phyloP scores from a whole-genome alignment of 345 rosid species.

The Mercurialis annua region DNA sequence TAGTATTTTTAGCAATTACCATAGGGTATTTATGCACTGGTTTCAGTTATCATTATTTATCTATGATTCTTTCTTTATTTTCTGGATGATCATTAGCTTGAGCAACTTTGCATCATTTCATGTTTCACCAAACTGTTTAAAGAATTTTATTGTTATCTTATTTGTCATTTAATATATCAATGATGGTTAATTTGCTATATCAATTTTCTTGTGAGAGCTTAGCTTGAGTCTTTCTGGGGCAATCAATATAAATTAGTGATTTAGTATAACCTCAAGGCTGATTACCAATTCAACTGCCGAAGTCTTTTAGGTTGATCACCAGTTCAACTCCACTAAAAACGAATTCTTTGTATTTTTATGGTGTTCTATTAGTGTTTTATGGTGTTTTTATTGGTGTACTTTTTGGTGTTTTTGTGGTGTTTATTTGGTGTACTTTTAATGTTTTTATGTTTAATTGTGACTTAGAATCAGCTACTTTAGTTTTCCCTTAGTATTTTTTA shows the following conservation, averaged over 20 bases:
- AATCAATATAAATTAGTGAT: not conserved
- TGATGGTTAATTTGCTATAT: not conserved
- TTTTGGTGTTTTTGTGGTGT: no score
- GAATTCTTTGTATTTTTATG: no score
- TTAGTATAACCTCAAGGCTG: not conserved
- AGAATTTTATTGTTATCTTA: not conserved
- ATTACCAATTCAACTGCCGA: no score
- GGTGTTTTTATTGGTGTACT: no score
- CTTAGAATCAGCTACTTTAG: no score
- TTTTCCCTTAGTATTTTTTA: no score
- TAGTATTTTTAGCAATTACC: not conserved
- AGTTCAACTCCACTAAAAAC: no score
- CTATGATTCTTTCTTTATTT: not conserved
- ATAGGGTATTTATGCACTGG: not conserved
- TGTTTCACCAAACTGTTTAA: not conserved
- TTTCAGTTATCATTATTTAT: not conserved
- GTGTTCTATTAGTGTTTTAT: no score
- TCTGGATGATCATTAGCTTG: not conserved
- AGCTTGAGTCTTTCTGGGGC: not conserved
- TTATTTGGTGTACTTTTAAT: no score
- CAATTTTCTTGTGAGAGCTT: not conserved
- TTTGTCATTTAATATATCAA: not conserved
- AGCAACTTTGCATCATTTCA: not conserved
- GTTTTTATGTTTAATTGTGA: no score
- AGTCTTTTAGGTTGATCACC: no score